Conservation (phyloP, 257 asterid genomes). For the Ligustrum vulgare region DNA sequence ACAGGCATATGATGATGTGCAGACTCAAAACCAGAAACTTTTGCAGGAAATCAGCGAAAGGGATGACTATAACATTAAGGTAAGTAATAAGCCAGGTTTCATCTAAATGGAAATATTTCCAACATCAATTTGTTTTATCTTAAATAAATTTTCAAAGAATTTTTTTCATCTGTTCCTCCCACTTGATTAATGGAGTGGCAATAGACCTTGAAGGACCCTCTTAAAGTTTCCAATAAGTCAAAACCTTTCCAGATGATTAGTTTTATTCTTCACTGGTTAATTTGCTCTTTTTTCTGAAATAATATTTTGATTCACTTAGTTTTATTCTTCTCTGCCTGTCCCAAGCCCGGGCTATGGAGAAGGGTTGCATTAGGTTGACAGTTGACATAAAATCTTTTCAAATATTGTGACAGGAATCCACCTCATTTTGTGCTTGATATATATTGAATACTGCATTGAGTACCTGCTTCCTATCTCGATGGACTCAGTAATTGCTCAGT, state of each 20-base stretch:
- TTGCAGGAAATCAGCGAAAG: slow-evolving; percentile 93
- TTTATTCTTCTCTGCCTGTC: background rate
- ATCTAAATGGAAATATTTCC: background rate
- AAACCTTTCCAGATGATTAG: background rate
- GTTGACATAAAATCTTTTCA: background rate
- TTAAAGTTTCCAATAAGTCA: background rate
- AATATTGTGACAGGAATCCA: background rate
- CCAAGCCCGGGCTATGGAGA: background rate
- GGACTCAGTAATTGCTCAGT: background rate
- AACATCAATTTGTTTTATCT: background rate
- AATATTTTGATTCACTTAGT: background rate
- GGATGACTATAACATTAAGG: slow-evolving; percentile 94
- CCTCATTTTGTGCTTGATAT: background rate
- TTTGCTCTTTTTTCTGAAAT: background rate
- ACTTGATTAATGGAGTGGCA: background rate
- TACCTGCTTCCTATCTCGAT: background rate
- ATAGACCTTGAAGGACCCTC: background rate
- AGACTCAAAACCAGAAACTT: slow-evolving; percentile 92
- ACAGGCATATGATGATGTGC: slow-evolving; percentile 98
- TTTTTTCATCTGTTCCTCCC: background rate
- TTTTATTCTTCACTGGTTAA: background rate
- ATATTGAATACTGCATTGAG: background rate
- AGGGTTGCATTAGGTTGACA: background rate
- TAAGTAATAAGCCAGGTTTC: slow-evolving; percentile 29
- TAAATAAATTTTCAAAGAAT: background rate